phyloP scores from a whole-genome alignment of 805 yeast genomes.

The Trichomonascus vanleenenianus region DNA sequence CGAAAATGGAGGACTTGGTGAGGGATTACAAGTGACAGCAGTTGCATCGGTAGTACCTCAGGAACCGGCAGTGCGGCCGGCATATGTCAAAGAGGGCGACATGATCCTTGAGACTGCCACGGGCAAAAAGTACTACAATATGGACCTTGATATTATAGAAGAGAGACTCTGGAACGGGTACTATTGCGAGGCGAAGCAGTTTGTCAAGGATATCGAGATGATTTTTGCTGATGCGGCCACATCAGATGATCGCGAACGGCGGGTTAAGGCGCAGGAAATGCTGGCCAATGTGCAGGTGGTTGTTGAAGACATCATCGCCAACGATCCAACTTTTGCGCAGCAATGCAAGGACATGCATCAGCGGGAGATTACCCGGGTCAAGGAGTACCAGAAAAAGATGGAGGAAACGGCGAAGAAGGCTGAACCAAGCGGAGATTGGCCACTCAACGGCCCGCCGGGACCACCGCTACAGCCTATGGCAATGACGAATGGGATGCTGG shows the following conservation, averaged over 20 bases:
- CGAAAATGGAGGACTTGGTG: no score
- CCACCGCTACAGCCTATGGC: no score
- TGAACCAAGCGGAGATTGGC: slow-evolving; percentile 1
- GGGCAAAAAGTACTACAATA: slow-evolving; percentile 67
- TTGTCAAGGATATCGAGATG: slow-evolving; percentile 73
- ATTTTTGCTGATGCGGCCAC: slow-evolving; percentile 72
- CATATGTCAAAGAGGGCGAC: slow-evolving; percentile 36
- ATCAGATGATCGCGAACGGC: slow-evolving; percentile 75
- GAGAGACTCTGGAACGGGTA: slow-evolving; percentile 96
- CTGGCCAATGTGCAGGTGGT: slow-evolving; percentile 93
- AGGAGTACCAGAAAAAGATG: slow-evolving; percentile 3
- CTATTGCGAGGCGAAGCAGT: slow-evolving; percentile 88
- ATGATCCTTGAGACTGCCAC: slow-evolving; percentile 77
- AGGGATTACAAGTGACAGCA: no score
- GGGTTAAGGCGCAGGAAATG: slow-evolving; percentile 84
- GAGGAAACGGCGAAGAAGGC: slow-evolving; percentile 1
- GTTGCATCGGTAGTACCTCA: slow-evolving; percentile 6
- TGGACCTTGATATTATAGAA: slow-evolving; percentile 90
- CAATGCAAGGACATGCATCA: slow-evolving; percentile 69
- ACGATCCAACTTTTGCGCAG: slow-evolving; percentile 55
- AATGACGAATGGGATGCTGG: no score
- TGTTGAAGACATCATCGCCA: slow-evolving; percentile 62
- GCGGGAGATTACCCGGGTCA: slow-evolving; percentile 32
- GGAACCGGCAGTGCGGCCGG: slow-evolving; percentile 1
- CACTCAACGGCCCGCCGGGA: no score